Evolutionary conservation across 2,329 filamentous ascomycete species (phyloP), one percentile per base, ranked within the genome.

Genomic region (Pestalotiopsis sp.): DNA sequence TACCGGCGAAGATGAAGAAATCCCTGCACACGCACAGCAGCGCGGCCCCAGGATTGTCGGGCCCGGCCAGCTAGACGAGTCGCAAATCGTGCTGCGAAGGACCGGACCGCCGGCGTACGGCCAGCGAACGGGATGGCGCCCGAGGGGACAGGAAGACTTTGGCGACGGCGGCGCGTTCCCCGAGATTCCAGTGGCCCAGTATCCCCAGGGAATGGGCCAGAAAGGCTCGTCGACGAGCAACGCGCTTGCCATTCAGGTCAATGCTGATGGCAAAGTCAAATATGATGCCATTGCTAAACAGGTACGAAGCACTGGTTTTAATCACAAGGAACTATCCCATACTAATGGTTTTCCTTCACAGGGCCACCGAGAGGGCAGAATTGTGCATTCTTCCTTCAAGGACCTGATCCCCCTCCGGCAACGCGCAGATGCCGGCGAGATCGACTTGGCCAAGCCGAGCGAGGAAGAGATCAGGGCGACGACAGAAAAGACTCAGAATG

Each of bases 141-240:
- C 96, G 39, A 91, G 95, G 76, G 87, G 87, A 56, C 89, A 92
- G 71, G 95, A 98, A 78, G 96, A 99, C 80, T 99, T 95, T 82
- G 95, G 93, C 75, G 95, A 98, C 85, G 96, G 96, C 72, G 96
- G 96, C 75, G 94, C 95, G 66, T 99, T 98, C 78, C 96, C 96
- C 49, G 95, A 98, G 82, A 91, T 98, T 36, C 91, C 93, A 14
- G 90, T 98, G 66, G 96, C 95, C 58, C 96, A 99, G 78, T 99
- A 98, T 78, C 96, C 96, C 12, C 88, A 97, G 64, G 93, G 97
- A 69, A 98, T 98, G 94, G 95, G 95, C 69, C 90, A 91, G 75
- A 97, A 97, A 81, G 86, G 87, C 45, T 84, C 89, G 9, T 87
- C 85, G 39, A 89, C 87, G 61, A 96, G 91, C 73, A 98, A 97